Evolutionary conservation across 2,329 filamentous ascomycete genomes (phyloP), one percentile per base, ranked within the genome.

Genomic region (Colletotrichum aenigma): DNA sequence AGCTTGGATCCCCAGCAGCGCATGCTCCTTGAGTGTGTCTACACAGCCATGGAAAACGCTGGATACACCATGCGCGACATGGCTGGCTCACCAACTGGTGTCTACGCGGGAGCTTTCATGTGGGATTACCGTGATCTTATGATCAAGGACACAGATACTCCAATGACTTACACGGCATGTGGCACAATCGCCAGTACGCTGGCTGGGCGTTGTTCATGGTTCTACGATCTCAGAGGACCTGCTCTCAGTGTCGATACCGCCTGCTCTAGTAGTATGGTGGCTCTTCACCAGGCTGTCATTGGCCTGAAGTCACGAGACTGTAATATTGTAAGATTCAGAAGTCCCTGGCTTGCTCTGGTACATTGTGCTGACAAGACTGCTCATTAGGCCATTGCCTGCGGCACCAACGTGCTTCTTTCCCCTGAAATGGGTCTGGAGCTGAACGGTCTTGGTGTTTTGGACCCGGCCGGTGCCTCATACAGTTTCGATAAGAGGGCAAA

Each of bases 81-180:
- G 58, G 10, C 62, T n/a, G 48, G 36, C 62, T 67, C 62, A 6
- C 32, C 48, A 88, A 76, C 86, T 88, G 71, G 81, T 88, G 13
- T 87, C 85, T 26, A 83, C 87, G 55, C 83, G 85, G 30, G 89
- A 91, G 86, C 89, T 65, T 87, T 84, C 78, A 76, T 65, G 13
- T 66, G 30, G n/a, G 82, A 84, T 70, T 83, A 82, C 55, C 77
- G 79, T 28, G 77, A 80, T 61, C 76, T 81, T n/a, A 76, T 78
- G 15, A 66, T 79, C 9, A 74, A 78, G 10, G 81, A 82, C 56
- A 77, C 76, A 6, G 79, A 81, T 26, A 18, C 79, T 70, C 7
- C 84, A 76, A 71, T 84, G 7, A 78, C 85, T 74, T 87, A 88
- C 79, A 68, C 66, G 48, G 66, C 66, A 6, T 36, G 30, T 12